Percentiles rank a stretch among this genome's conserved stretches.
Evolutionary conservation across 2,329 filamentous ascomycete species (phyloP).

Genomic region (Pseudogymnoascus sp.): DNA sequence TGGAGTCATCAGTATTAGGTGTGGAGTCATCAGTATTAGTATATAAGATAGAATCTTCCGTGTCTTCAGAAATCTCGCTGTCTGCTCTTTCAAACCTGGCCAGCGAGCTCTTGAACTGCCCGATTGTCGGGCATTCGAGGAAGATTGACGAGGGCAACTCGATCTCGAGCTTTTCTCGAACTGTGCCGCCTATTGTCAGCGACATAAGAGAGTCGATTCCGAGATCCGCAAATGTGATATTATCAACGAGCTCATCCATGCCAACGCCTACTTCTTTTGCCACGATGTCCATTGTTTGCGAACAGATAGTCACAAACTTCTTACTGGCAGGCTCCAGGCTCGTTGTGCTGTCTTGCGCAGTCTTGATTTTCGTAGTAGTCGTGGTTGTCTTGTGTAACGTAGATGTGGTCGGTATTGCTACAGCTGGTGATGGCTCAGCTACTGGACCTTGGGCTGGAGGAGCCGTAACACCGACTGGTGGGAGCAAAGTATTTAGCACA

Average conservation of each 20-base stretch:
- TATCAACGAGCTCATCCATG: conserved; percentile 50
- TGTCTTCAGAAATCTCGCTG: neutral
- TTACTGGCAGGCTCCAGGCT: conserved; percentile 46
- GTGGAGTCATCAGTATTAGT: neutral
- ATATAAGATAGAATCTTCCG: neutral
- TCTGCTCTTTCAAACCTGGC: conserved; percentile 33
- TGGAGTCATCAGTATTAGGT: conserved; percentile 7
- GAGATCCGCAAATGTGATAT: conserved; percentile 50
- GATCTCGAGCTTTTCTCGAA: conserved; percentile 53
- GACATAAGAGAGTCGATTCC: conserved; percentile 59
- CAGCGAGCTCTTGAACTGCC: conserved; percentile 44
- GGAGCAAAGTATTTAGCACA: conserved; percentile 60
- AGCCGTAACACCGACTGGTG: conserved; percentile 46
- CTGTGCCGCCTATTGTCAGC: conserved; percentile 49
- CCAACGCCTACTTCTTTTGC: conserved; percentile 51
- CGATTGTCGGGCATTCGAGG: conserved; percentile 48
- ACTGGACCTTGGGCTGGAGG: conserved; percentile 33
- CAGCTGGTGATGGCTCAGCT: conserved; percentile 32
- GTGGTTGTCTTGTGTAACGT: conserved; percentile 29
- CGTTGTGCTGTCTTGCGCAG: conserved; percentile 39
- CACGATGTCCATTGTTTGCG: conserved; percentile 46
- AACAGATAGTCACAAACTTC: conserved; percentile 42
- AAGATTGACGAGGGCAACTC: conserved; percentile 49
- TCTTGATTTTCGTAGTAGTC: conserved; percentile 35
- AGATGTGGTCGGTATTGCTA: conserved; percentile 27